Evolutionary conservation across 169 alveolate genomes (phyloP).

Genomic region (Babesia ovata): DNA sequence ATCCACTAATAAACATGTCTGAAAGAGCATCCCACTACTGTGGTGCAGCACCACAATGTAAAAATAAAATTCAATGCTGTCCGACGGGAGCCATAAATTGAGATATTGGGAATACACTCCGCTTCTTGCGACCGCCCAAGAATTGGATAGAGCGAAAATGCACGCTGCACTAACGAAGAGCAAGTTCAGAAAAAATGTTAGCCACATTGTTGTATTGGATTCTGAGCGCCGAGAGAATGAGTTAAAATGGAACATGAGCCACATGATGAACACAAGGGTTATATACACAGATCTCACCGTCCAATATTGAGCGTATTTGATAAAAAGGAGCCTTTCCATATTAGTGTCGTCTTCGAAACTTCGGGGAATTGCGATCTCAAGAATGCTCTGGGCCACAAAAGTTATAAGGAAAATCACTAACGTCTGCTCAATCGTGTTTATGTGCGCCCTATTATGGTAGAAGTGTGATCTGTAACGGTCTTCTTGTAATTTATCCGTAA

Average conservation of each 20-base stretch:
- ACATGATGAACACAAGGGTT: constrained; percentile 77
- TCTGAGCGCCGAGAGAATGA: constrained; percentile 58
- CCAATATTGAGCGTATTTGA: constrained; percentile 80
- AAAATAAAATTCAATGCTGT: constrained; percentile 81
- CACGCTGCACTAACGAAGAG: constrained; percentile 84
- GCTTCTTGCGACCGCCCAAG: constrained; percentile 73
- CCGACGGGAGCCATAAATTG: constrained; percentile 80
- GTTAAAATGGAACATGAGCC: constrained; percentile 84
- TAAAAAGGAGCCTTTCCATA: constrained; percentile 67
- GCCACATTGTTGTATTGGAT: constrained; percentile 70
- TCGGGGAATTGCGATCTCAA: constrained; percentile 80
- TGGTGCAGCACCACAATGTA: constrained; percentile 83
- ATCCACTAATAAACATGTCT: constrained; percentile 82
- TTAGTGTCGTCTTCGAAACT: constrained; percentile 64
- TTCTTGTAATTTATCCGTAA: constrained; percentile 83
- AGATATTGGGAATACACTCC: constrained; percentile 22
- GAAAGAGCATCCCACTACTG: constrained; percentile 83
- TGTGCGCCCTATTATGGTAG: constrained; percentile 81
- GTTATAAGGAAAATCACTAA: constrained; percentile 82
- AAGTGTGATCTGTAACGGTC: constrained; percentile 83
- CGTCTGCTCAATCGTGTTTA: constrained; percentile 86
- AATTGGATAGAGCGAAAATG: constrained; percentile 79
- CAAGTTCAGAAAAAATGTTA: constrained; percentile 78
- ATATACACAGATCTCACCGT: constrained; percentile 85
- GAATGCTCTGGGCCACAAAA: constrained; percentile 83